These are phyloP conservation scores for Irpex lacteus DNA, from an alignment of 1,284 basidiomycete species.

Conservation along the genomic window DNA sequence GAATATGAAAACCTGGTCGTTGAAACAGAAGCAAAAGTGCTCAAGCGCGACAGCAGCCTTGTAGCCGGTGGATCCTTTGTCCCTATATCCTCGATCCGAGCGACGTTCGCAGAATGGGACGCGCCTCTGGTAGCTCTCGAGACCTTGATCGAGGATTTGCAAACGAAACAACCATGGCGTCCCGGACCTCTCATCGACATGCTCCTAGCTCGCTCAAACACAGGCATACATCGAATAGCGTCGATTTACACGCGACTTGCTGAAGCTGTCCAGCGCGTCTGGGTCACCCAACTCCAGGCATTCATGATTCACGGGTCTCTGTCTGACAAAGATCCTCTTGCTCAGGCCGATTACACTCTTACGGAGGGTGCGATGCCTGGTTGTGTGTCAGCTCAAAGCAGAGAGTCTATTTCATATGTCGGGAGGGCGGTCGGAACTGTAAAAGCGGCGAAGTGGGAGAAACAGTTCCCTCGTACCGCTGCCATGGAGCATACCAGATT, in stretches of 20 bases:
- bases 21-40: slow-evolving; percentile 75
- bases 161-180: slow-evolving; percentile 53
- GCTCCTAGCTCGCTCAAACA: slow-evolving; percentile 64
- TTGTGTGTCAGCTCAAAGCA: slow-evolving; percentile 66
- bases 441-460: slow-evolving; percentile 75
- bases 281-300: slow-evolving; percentile 74
- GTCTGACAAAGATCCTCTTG: slow-evolving; percentile 54
- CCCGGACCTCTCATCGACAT: slow-evolving; percentile 79
- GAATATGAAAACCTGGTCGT: slow-evolving; percentile 83
- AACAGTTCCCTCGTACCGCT: slow-evolving; percentile 66
- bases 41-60: slow-evolving; percentile 65
- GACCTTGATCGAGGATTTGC: slow-evolving; percentile 59
- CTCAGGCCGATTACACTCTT: slow-evolving; percentile 50
- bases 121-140: slow-evolving; percentile 72
- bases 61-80: slow-evolving; percentile 78
- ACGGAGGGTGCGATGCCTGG: slow-evolving; percentile 69
- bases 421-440: slow-evolving; percentile 86
- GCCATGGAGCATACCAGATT: slow-evolving; percentile 62
- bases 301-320: slow-evolving; percentile 78
- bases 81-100: slow-evolving; percentile 76
- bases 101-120: slow-evolving; percentile 83
- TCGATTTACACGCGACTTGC: slow-evolving; percentile 66
- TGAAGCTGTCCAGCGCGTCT: slow-evolving; percentile 73
- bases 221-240: slow-evolving; percentile 74
- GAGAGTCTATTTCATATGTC: slow-evolving; percentile 82